A percentile compares a stretch with the other conserved stretches of the same genome.
Evolutionary conservation across 176 grass and related monocot species (phyloP).

Genomic region (Zizania latifolia): DNA sequence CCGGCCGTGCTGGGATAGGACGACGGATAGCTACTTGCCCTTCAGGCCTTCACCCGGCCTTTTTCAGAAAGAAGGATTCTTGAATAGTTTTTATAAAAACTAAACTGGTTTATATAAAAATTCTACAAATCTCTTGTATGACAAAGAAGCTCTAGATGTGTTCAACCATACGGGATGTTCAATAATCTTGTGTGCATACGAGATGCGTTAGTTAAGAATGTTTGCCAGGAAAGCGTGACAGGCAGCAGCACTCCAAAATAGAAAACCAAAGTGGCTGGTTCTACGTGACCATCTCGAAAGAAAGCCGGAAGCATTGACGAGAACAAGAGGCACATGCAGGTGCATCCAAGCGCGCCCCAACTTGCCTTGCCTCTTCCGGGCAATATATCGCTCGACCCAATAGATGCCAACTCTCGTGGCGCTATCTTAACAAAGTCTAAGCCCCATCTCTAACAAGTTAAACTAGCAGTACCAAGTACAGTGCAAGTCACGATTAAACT

Average conservation of each 20-base stretch:
- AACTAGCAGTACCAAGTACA: no score
- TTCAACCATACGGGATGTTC: not conserved
- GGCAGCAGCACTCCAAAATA: conserved; percentile 8
- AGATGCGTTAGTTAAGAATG: conserved; percentile 50
- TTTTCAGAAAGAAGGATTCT: no score
- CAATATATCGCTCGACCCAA: not conserved
- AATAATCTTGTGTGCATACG: not conserved
- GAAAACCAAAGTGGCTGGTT: conserved; percentile 13
- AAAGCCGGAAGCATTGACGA: conserved; percentile 2
- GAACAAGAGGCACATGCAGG: conserved; percentile 16
- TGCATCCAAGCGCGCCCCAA: conserved; percentile 16
- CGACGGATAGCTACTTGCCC: no score
- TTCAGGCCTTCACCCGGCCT: no score
- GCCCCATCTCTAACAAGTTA: not conserved
- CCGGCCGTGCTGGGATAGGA: no score
- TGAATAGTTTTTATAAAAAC: no score
- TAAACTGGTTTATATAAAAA: no score
- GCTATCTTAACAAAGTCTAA: not conserved
- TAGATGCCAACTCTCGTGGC: conserved; percentile 6
- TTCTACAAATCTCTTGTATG: no score
- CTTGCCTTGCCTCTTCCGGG: not conserved
- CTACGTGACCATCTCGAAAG: conserved; percentile 23
- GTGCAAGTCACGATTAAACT: not conserved
- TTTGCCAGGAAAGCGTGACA: conserved; percentile 13
- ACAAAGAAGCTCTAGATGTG: no score